Evolutionary conservation across 179 eudicot genomes (phyloP).

Genomic region (Camellia oleifera): DNA sequence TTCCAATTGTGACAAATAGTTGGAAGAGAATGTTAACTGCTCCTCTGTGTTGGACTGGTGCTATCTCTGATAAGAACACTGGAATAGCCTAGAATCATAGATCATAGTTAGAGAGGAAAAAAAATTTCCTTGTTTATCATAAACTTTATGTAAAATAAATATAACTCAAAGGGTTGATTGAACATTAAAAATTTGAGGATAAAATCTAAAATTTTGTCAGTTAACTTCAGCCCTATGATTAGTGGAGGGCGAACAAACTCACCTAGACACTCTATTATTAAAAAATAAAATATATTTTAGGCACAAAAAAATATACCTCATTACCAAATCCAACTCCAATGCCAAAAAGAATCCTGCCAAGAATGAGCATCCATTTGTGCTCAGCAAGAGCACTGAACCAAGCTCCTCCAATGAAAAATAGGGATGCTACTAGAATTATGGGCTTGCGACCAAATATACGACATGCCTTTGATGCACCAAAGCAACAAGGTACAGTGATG

Average conservation of each 20-base stretch:
- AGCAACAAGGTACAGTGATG: slow-evolving; percentile 30
- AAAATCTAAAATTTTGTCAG: too few relatives aligned
- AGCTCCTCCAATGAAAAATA: slow-evolving; percentile 12
- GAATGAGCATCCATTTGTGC: slow-evolving; percentile 19
- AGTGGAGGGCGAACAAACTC: too few relatives aligned
- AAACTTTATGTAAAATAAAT: too few relatives aligned
- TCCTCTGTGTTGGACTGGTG: slow-evolving; percentile 65
- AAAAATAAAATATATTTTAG: too few relatives aligned
- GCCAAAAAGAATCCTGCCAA: slow-evolving; percentile 24
- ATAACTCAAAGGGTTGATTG: too few relatives aligned
- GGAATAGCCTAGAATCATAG: slow-evolving; percentile 49
- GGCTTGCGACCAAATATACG: slow-evolving; percentile 16
- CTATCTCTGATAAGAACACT: slow-evolving; percentile 61
- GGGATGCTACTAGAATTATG: slow-evolving; percentile 18
- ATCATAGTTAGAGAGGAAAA: too few relatives aligned
- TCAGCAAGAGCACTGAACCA: slow-evolving; percentile 14
- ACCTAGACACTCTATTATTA: too few relatives aligned
- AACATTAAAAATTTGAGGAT: too few relatives aligned
- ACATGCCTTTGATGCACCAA: slow-evolving; percentile 21
- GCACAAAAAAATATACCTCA: slow-evolving; percentile 9
- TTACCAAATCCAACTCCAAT: slow-evolving; percentile 28
- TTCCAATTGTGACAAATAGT: slow-evolving; percentile 57
- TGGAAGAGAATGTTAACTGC: slow-evolving; percentile 70
- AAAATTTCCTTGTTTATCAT: too few relatives aligned
- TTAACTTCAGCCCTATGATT: too few relatives aligned